Conservation (phyloP, 2,329 filamentous ascomycete genomes). For the Colletotrichum agaves region DNA sequence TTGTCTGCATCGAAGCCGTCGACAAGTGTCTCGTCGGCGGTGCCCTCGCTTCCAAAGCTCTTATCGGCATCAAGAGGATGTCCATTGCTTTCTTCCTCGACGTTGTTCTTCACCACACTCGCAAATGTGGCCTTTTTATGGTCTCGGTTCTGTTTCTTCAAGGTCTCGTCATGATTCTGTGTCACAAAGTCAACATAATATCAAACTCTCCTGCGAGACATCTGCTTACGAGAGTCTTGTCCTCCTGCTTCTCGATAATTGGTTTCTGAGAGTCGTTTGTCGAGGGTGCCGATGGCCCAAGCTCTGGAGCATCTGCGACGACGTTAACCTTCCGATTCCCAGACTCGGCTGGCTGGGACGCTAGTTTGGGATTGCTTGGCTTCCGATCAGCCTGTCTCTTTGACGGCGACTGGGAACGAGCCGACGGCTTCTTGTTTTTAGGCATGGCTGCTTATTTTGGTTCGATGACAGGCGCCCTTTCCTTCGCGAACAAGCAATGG, state of each 20-base stretch:
- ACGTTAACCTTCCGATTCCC: conserved; percentile 32
- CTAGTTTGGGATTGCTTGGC: conserved; percentile 32
- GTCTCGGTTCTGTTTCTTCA: conserved; percentile 16
- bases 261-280: background rate
- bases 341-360: conserved; percentile 20
- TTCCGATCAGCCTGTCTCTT: conserved; percentile 22
- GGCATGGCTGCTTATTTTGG: conserved; percentile 25
- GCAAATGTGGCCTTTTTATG: conserved; percentile 14
- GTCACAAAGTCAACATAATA: background rate
- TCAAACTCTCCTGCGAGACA: background rate
- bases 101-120: conserved; percentile 15
- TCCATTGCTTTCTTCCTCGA: conserved; percentile 23
- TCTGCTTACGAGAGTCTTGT: conserved; percentile 21
- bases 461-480: background rate
- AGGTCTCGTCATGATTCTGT: conserved; percentile 26
- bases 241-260: conserved; percentile 11
- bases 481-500: background rate
- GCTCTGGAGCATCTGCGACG: conserved; percentile 36
- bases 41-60: conserved; percentile 34
- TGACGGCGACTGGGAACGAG: conserved; percentile 25
- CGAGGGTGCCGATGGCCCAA: conserved; percentile 20
- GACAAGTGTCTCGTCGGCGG: conserved; percentile 33
- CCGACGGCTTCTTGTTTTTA: conserved; percentile 32
- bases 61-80: conserved; percentile 14
- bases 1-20: conserved; percentile 30